Evolutionary conservation across 805 yeast genomes (phyloP).

Genomic region (Candida hungchunana): DNA sequence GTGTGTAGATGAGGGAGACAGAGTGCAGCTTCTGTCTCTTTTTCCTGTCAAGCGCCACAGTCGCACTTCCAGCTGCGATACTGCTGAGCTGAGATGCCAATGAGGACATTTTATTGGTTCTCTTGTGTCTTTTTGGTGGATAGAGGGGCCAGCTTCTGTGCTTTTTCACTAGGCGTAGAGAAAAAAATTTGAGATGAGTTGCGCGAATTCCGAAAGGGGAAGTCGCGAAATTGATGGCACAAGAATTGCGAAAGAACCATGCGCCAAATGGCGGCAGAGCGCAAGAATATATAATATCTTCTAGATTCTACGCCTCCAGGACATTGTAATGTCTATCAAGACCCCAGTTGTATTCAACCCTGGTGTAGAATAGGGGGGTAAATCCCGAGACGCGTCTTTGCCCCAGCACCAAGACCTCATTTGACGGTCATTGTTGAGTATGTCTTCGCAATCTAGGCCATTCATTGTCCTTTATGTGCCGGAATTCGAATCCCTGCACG

Average conservation of each 20-base stretch:
- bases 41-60: constrained; percentile 82
- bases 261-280: constrained; percentile 1
- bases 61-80: constrained; percentile 58
- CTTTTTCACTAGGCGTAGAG: neutral
- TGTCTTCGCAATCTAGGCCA: no score
- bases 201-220: constrained; percentile 1
- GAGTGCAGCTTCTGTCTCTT: constrained; percentile 83
- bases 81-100: constrained; percentile 80
- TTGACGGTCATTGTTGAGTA: no score
- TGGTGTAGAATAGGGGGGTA: no score
- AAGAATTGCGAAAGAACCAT: constrained; percentile 2
- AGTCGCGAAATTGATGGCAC: constrained; percentile 1
- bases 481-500: no score
- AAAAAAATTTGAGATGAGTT: constrained; percentile 12
- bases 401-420: no score
- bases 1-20: constrained; percentile 80
- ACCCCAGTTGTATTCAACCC: no score
- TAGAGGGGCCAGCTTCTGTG: no score
- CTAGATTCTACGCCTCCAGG: no score
- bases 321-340: no score
- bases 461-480: no score
- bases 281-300: neutral
- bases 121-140: no score
- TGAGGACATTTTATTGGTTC: constrained; percentile 41
- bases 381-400: no score